Base-by-base conservation (phyloP, 1,139 yeast genomes). In the Geotrichum armillariae region DNA sequence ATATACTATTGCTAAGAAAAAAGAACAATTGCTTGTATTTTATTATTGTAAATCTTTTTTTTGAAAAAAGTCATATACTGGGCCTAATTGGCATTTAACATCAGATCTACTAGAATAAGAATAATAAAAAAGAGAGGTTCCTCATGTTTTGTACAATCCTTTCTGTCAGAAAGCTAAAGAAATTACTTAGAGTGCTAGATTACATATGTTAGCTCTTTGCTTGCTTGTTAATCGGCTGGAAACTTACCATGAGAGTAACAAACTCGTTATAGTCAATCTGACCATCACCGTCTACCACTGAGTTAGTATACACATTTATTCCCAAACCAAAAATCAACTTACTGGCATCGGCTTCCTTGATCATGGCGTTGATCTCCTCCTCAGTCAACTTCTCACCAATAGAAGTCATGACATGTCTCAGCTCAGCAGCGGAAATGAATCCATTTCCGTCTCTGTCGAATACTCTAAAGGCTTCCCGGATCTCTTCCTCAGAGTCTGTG, bases 381-480 rank as follows among this genome's bases (percentile, higher is more conserved):
- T 93, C 98, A 31, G 95, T 83, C 64, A 93, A 78, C 70, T 88
- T 89, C 71, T 93, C 99, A 60, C 99, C 99, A 67, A 94, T 90
- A 11, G 97, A 88, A 40, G 97, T 91, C 73, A 93, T 82, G 44
- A 93, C 98, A 68, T 91, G 96, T 72, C 95, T 85, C 69, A 93
- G 81, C 74, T 93, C 99, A 56, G 96, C 95, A 53, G 95, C 93
- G 53, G 95, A 86, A 66, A 93, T 93, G 71, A 85, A 86, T 56
- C 99, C 99, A 67, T 93, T 97, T 52, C 97, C 97, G 68, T 93
- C 95, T 67, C 89, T 77, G 71, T 82, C 88, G 34, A 53, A 53
- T 42, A 93, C 99, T 72, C 91, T 91, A 77, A 93, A 93, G 14
- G 99, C 99, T 73, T 93, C 99, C 58, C 94, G 82, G 61, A 93